phyloP scores from a whole-genome alignment of 2,329 filamentous ascomycete species.

The Microcyclospora pomicola region DNA sequence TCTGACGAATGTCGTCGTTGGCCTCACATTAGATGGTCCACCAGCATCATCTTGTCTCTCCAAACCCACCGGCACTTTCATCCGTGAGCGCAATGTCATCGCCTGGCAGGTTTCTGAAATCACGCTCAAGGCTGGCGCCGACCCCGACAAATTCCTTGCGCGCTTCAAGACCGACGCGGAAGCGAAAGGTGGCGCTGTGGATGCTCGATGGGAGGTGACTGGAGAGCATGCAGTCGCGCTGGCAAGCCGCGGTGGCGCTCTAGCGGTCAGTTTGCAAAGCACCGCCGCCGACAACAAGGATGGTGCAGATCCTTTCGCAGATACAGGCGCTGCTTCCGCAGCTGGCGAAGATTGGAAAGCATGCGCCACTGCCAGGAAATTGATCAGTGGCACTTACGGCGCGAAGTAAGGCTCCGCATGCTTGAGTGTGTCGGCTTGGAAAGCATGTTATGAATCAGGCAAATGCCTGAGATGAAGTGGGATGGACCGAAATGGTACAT shows the following conservation, averaged over 20 bases:
- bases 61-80: constrained; percentile 66
- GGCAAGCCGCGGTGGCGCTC: constrained; percentile 38
- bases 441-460: no score
- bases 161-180: constrained; percentile 62
- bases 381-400: constrained; percentile 60
- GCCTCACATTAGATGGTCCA: constrained; percentile 54
- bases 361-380: constrained; percentile 50
- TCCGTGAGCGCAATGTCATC: constrained; percentile 61
- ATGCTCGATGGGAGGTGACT: constrained; percentile 66
- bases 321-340: constrained; percentile 32
- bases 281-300: constrained; percentile 30
- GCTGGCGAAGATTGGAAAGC: constrained; percentile 45
- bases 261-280: constrained; percentile 39
- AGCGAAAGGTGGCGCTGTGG: constrained; percentile 60
- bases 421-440: no score
- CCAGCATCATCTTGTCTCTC: constrained; percentile 56
- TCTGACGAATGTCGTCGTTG: constrained; percentile 61
- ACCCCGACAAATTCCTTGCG: constrained; percentile 64
- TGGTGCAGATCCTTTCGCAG: constrained; percentile 56
- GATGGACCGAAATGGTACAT: no score
- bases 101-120: constrained; percentile 74
- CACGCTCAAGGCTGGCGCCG: constrained; percentile 43
- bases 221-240: constrained; percentile 34
- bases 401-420: constrained; percentile 7
- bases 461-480: no score